These are phyloP conservation scores for Liquidambar formosana DNA, from an alignment of 164 flowering plant species.

Conservation along the genomic window DNA sequence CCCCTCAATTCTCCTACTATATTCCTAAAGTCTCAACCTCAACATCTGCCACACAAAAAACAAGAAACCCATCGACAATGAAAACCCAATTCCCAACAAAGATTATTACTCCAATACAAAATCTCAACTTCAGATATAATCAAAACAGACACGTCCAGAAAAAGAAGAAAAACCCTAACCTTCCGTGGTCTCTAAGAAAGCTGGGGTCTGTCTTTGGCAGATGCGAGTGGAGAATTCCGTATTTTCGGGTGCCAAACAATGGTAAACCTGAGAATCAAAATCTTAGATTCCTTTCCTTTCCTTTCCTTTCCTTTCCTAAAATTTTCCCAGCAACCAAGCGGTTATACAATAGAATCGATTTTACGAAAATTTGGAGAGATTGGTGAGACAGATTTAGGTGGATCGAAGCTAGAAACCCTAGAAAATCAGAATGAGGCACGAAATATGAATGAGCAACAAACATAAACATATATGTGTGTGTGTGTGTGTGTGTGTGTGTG, in stretches of 20 bases:
- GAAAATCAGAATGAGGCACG: not conserved
- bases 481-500: not conserved
- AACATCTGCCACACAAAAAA: conserved; percentile 20
- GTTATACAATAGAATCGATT: not conserved
- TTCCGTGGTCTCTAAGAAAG: too few species aligned
- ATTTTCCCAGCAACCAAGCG: not conserved
- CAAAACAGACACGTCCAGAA: not conserved
- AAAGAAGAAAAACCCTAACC: not conserved
- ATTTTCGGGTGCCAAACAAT: too few species aligned
- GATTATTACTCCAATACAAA: not conserved
- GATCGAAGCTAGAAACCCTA: conserved; percentile 9
- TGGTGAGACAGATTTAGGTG: not conserved
- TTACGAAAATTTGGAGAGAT: not conserved
- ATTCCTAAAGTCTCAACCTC: conserved; percentile 17
- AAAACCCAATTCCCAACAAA: not conserved
- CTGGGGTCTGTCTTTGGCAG: too few species aligned
- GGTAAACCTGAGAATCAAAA: too few species aligned
- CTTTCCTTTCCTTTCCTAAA: too few species aligned
- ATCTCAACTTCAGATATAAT: not conserved
- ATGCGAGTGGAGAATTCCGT: not conserved
- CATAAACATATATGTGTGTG: too few species aligned
- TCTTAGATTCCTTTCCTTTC: too few species aligned
- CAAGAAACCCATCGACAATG: not conserved
- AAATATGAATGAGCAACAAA: not conserved
- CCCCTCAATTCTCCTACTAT: conserved; percentile 14